Conservation (phyloP, 352 stramenopile species). For the Phytopythium chamaehyphon region DNA sequence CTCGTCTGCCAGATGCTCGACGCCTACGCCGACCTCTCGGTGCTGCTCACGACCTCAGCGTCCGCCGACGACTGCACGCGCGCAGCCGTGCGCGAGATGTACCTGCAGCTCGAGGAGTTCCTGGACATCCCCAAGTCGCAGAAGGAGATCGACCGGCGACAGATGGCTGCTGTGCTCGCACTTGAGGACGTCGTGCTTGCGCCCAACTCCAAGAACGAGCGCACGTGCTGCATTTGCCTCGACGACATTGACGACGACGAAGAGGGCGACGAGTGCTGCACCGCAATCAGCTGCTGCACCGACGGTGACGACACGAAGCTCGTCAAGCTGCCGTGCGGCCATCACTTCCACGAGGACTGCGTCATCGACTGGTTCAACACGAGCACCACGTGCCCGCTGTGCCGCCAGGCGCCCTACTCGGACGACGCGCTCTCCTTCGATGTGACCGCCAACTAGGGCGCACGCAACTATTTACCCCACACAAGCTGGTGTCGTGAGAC, state of each 20-base stretch:
- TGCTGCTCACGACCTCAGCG: slow-evolving; percentile 33
- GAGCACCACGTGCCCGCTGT: slow-evolving; percentile 65
- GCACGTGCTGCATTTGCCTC: slow-evolving; percentile 51
- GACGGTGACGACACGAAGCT: slow-evolving; percentile 26
- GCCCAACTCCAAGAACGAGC: slow-evolving; percentile 13
- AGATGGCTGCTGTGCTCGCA: slow-evolving; percentile 41
- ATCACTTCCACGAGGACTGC: slow-evolving; percentile 79
- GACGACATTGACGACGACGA: slow-evolving; percentile 29
- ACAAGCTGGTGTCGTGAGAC: slow-evolving; percentile 1
- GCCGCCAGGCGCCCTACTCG: slow-evolving; percentile 34
- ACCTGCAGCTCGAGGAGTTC: slow-evolving; percentile 37
- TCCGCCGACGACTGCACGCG: slow-evolving; percentile 7
- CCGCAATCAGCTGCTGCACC: neutral
- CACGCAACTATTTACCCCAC: slow-evolving; percentile 2
- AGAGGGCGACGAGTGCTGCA: slow-evolving; percentile 1
- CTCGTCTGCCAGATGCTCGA: slow-evolving; percentile 53
- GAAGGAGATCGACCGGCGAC: slow-evolving; percentile 43
- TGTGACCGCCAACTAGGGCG: slow-evolving; percentile 25
- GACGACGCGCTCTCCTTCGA: slow-evolving; percentile 34
- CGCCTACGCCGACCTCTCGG: slow-evolving; percentile 55
- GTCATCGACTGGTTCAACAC: slow-evolving; percentile 74
- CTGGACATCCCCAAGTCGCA: slow-evolving; percentile 43
- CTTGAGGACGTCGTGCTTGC: slow-evolving; percentile 43
- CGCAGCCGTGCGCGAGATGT: slow-evolving; percentile 25
- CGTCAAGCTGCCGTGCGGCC: slow-evolving; percentile 55